Evolutionary conservation across 371 early-diverging fungal genomes (phyloP).

Genomic region (Mucor lusitanicus): DNA sequence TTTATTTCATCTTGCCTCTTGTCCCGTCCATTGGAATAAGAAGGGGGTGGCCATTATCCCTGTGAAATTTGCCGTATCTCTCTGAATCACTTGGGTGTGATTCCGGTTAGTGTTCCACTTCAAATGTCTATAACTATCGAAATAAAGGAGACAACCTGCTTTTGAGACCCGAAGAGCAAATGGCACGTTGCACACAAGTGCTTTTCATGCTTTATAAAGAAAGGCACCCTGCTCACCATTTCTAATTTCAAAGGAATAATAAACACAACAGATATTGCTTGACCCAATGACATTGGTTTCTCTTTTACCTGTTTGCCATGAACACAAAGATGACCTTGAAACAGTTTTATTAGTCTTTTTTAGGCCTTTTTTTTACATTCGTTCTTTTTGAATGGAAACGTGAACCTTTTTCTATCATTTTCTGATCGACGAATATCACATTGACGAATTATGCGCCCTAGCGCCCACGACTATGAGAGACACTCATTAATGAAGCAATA

Average conservation of each 20-base stretch:
- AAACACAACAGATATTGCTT: slow-evolving; percentile 19
- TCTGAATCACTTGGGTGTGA: not conserved
- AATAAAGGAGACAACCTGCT: not conserved
- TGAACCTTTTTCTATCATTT: not conserved
- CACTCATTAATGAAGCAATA: not conserved
- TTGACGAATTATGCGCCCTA: not conserved
- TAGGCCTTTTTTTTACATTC: not conserved
- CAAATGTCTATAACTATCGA: not conserved
- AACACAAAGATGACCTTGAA: slow-evolving; percentile 3
- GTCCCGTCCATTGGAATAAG: not conserved
- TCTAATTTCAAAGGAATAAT: slow-evolving; percentile 8
- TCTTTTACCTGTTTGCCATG: not conserved
- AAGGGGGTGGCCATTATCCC: not conserved
- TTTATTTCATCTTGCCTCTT: not conserved
- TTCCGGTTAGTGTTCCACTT: not conserved
- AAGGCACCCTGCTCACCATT: slow-evolving; percentile 11
- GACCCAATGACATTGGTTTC: slow-evolving; percentile 16
- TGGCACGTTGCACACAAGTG: slow-evolving; percentile 8
- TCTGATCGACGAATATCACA: not conserved
- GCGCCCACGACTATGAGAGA: not conserved
- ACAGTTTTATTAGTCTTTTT: slow-evolving; percentile 11
- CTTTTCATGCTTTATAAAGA: slow-evolving; percentile 9
- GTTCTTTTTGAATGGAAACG: not conserved
- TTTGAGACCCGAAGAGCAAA: not conserved
- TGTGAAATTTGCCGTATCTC: not conserved